Evolutionary conservation across 495 filamentous ascomycete genomes (phyloP).

Genomic region (Tuber melanosporum): DNA sequence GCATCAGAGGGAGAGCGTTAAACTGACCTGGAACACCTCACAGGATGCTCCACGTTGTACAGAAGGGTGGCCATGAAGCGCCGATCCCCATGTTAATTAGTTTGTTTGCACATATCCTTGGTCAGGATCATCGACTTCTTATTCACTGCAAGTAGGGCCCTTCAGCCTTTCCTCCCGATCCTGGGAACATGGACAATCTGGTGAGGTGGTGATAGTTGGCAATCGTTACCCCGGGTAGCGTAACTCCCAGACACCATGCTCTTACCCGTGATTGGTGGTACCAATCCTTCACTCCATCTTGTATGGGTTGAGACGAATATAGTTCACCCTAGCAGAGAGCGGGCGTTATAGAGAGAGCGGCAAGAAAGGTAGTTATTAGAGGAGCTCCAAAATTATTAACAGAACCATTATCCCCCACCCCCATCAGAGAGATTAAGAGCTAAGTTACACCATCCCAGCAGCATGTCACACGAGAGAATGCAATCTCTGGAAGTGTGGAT

Average conservation of each 20-base stretch:
- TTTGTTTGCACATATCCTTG: not conserved
- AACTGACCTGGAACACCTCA: constrained; percentile 1
- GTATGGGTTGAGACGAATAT: not conserved
- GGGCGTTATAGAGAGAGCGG: not conserved
- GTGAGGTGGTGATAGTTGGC: not conserved
- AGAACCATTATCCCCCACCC: not conserved
- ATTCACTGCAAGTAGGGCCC: not conserved
- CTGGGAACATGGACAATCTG: not conserved
- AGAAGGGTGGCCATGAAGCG: not conserved
- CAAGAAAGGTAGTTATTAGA: not conserved
- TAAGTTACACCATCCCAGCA: not conserved
- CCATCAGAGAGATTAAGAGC: not conserved
- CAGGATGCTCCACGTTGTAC: not conserved
- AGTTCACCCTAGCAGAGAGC: not conserved
- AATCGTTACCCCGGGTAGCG: not conserved
- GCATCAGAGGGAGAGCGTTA: not conserved
- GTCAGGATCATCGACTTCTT: not conserved
- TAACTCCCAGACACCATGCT: not conserved
- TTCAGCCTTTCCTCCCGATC: not conserved
- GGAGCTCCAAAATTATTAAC: not conserved
- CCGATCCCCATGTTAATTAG: not conserved
- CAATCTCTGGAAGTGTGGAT: not conserved
- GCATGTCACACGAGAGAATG: not conserved
- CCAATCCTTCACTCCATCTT: not conserved
- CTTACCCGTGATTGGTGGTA: not conserved